A percentile compares a stretch with the other conserved stretches of the same genome.
Conservation (phyloP, 2,329 filamentous ascomycete genomes). For the Helminthosporium solani region DNA sequence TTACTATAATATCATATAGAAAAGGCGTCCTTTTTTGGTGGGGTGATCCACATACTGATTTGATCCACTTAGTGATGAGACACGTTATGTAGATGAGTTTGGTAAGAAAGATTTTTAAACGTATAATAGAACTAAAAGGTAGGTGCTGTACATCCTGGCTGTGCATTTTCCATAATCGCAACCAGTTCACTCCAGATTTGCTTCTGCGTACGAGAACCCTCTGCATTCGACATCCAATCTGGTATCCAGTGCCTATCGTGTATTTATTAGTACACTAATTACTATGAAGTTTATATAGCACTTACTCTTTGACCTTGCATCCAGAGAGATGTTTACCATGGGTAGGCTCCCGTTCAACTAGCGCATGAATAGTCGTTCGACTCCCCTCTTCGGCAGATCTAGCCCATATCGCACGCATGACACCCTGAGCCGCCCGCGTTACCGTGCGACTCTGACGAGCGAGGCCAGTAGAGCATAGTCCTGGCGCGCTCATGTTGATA, state of each 20-base stretch:
- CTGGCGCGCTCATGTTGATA: slow-evolving; percentile 32
- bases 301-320: slow-evolving; percentile 23
- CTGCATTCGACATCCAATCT: slow-evolving; percentile 8
- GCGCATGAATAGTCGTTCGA: slow-evolving; percentile 42
- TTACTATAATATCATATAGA: no score
- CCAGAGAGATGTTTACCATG: slow-evolving; percentile 44
- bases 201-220: slow-evolving; percentile 7
- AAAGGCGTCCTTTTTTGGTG: no score
- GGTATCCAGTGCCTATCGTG: slow-evolving; percentile 7
- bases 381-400: slow-evolving; percentile 43
- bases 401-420: slow-evolving; percentile 21
- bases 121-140: no score
- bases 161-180: slow-evolving; percentile 4
- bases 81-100: no score
- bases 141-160: not conserved
- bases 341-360: slow-evolving; percentile 27
- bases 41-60: no score
- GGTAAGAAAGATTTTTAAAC: no score
- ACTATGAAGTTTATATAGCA: not conserved
- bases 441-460: slow-evolving; percentile 6
- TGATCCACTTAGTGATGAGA: no score
- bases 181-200: slow-evolving; percentile 14
- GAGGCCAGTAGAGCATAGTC: slow-evolving; percentile 22
- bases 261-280: slow-evolving; percentile 2
- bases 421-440: slow-evolving; percentile 6